Conservation (phyloP, 2,329 filamentous ascomycete genomes). For the Ascomycota sp. region DNA sequence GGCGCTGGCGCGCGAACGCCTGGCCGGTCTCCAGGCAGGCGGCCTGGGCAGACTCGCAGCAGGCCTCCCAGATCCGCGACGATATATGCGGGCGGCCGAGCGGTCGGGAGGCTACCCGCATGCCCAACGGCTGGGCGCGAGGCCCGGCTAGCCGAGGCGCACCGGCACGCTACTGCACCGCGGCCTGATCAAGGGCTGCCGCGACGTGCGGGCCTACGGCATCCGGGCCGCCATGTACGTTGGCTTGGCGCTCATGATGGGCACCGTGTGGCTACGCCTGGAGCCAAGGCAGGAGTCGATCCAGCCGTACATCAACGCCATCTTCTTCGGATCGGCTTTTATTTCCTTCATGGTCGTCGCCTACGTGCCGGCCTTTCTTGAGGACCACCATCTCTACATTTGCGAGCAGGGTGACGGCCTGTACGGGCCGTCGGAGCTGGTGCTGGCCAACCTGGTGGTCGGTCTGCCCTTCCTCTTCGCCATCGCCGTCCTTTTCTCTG, state of each 20-base stretch:
- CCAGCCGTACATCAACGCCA: conserved; percentile 62
- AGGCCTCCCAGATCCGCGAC: background rate
- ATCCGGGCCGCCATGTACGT: conserved; percentile 66
- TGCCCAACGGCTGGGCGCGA: conserved; percentile 1
- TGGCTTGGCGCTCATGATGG: conserved; percentile 69
- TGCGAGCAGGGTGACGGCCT: conserved; percentile 65
- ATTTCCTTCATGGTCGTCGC: conserved; percentile 72
- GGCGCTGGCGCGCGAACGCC: conserved; percentile 19
- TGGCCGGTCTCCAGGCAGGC: conserved; percentile 8
- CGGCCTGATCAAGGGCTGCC: conserved; percentile 64
- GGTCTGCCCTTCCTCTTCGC: conserved; percentile 65
- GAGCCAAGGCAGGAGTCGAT: conserved; percentile 49
- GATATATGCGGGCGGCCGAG: background rate
- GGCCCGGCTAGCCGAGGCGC: conserved; percentile 26
- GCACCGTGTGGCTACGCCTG: conserved; percentile 67
- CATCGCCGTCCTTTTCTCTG: conserved; percentile 55
- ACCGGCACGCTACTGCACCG: conserved; percentile 52
- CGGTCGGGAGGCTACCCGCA: background rate
- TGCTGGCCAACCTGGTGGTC: conserved; percentile 63
- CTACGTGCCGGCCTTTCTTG: conserved; percentile 67
- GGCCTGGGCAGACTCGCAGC: conserved; percentile 6
- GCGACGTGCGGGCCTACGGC: conserved; percentile 67
- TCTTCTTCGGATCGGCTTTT: conserved; percentile 56
- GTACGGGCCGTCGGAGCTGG: conserved; percentile 52
- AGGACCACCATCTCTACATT: conserved; percentile 30